These are phyloP conservation scores for Tricholoma sp. DNA, from an alignment of 768 basidiomycete genomes.

Conservation along the genomic window DNA sequence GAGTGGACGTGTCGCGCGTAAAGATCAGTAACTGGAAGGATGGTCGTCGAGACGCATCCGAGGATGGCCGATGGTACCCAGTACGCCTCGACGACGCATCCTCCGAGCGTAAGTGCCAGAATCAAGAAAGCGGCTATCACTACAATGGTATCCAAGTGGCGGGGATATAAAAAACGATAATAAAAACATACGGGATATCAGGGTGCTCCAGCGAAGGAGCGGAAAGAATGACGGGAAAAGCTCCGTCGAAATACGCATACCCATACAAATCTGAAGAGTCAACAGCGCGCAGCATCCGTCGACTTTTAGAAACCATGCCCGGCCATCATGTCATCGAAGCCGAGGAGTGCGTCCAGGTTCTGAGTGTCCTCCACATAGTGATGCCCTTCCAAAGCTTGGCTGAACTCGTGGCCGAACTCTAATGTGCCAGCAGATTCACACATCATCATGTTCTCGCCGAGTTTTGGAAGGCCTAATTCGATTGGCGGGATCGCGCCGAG, in stretches of 20 bases:
- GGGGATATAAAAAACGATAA: conserved; percentile 8
- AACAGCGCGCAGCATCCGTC: conserved; percentile 34
- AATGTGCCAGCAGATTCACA: conserved; percentile 10
- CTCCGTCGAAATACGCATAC: conserved; percentile 18
- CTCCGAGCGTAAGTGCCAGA: conserved; percentile 12
- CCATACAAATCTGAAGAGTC: conserved; percentile 26
- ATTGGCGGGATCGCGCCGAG: conserved; percentile 59
- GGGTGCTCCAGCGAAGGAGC: conserved; percentile 4
- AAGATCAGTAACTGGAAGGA: conserved; percentile 17
- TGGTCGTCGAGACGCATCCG: conserved; percentile 37
- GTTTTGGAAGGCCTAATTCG: conserved; percentile 51
- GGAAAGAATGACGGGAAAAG: conserved; percentile 6
- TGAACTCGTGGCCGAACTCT: conserved; percentile 15
- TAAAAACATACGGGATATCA: conserved; percentile 6
- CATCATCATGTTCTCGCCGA: conserved; percentile 23
- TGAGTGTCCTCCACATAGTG: conserved; percentile 20
- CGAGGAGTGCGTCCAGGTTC: conserved; percentile 22
- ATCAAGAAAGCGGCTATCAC: conserved; percentile 25
- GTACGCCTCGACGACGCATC: conserved; percentile 34
- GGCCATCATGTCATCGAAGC: conserved; percentile 41
- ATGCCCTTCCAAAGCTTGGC: conserved; percentile 23
- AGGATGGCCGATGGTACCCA: conserved; percentile 28
- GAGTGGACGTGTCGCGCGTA: conserved; percentile 19
- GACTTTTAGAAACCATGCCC: conserved; percentile 20
- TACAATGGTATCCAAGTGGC: conserved; percentile 22